These are phyloP conservation scores for Rubus idaeus DNA, from an alignment of 306 rosid genomes.

Conservation along the genomic window DNA sequence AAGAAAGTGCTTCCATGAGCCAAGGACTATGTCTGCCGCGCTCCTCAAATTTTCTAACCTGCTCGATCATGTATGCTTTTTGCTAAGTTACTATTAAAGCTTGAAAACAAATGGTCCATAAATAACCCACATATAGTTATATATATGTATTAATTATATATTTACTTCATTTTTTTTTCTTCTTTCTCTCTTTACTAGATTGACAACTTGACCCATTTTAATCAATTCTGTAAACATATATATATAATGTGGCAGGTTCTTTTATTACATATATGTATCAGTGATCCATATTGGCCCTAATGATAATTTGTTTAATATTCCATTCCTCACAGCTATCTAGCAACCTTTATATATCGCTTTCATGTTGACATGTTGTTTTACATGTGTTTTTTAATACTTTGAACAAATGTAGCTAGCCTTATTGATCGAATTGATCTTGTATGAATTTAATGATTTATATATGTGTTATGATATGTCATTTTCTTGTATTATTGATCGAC, in stretches of 20 bases:
- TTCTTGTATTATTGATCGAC: too few relatives aligned
- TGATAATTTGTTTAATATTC: not conserved
- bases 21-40: conserved; percentile 22
- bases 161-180: not conserved
- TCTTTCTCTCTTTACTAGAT: not conserved
- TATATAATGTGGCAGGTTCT: not conserved
- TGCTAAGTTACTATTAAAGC: not conserved
- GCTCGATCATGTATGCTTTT: not conserved
- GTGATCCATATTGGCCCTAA: not conserved
- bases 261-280: not conserved
- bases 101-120: not conserved
- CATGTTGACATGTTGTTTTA: not conserved
- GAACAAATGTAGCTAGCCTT: too few relatives aligned
- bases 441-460: too few relatives aligned
- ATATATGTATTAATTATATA: not conserved
- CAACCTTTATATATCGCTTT: not conserved
- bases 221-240: not conserved
- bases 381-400: not conserved
- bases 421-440: too few relatives aligned
- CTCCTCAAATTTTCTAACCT: not conserved
- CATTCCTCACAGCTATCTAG: not conserved
- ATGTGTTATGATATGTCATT: too few relatives aligned
- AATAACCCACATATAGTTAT: not conserved
- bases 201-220: not conserved
- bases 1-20: conserved; percentile 22